Percentiles rank a stretch among this genome's conserved stretches.
phyloP scores from a whole-genome alignment of 148 eudicot genomes.

The Vaccinium macrocarpon region DNA sequence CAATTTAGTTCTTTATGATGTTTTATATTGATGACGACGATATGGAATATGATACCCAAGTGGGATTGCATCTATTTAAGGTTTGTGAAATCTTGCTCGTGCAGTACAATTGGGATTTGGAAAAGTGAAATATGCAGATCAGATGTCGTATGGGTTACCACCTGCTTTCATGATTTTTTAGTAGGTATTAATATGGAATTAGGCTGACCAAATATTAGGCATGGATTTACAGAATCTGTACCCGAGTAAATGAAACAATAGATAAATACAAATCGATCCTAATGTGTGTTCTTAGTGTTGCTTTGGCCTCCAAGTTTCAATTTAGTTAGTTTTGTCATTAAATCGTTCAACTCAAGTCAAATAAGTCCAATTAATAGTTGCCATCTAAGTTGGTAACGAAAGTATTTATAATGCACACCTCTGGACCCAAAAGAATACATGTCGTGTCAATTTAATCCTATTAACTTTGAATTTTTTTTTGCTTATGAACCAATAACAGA shows the following conservation, averaged over 20 bases:
- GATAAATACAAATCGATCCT: neutral
- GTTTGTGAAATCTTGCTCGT: neutral
- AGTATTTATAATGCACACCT: neutral
- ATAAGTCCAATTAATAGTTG: neutral
- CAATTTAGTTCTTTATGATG: neutral
- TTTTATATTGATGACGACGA: neutral
- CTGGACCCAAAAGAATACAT: neutral
- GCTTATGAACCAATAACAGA: neutral
- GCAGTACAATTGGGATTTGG: neutral
- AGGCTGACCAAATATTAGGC: neutral
- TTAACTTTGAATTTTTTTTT: too few species aligned
- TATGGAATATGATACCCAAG: neutral
- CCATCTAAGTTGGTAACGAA: neutral
- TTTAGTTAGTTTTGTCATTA: neutral
- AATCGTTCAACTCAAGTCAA: neutral
- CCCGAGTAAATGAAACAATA: neutral
- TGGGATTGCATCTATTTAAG: conserved; percentile 1
- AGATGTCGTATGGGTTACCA: neutral
- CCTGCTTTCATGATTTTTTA: neutral
- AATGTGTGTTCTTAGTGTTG: neutral
- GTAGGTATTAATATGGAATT: neutral
- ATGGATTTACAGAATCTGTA: neutral
- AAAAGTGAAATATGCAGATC: neutral
- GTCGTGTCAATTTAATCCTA: neutral
- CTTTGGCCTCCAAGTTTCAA: neutral